Evolutionary conservation across 2,329 filamentous ascomycete species (phyloP).

Genomic region (Aureobasidium sp.): DNA sequence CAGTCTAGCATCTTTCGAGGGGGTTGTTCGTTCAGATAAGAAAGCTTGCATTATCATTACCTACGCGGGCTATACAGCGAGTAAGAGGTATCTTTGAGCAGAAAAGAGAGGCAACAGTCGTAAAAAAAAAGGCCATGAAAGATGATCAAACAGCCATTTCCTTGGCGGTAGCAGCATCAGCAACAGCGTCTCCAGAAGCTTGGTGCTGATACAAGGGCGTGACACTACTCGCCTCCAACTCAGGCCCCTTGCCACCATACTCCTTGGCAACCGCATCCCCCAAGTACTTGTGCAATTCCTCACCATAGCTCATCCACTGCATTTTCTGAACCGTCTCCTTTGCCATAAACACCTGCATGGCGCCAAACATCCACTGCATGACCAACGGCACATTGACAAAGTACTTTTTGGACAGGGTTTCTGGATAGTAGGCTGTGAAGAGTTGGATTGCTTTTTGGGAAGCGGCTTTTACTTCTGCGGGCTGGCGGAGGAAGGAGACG

Average conservation of each 20-base stretch:
- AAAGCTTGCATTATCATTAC: neutral
- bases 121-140: neutral
- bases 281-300: slow-evolving; percentile 56
- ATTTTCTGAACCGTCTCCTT: slow-evolving; percentile 43
- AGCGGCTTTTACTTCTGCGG: slow-evolving; percentile 65
- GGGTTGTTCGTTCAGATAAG: neutral
- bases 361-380: slow-evolving; percentile 66
- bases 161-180: neutral
- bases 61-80: neutral
- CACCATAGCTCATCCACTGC: slow-evolving; percentile 48
- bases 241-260: slow-evolving; percentile 66
- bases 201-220: slow-evolving; percentile 30
- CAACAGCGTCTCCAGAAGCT: neutral
- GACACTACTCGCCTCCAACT: slow-evolving; percentile 37
- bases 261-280: slow-evolving; percentile 58
- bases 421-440: slow-evolving; percentile 77
- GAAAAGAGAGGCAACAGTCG: neutral
- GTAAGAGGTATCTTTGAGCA: neutral
- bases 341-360: slow-evolving; percentile 38
- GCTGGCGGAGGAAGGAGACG: slow-evolving; percentile 77
- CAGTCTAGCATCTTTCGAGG: neutral
- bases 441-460: slow-evolving; percentile 72
- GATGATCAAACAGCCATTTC: neutral
- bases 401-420: slow-evolving; percentile 84
- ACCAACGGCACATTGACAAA: slow-evolving; percentile 88